Evolutionary conservation across 2,329 filamentous ascomycete genomes (phyloP).

Genomic region (Pseudogymnoascus sp.): DNA sequence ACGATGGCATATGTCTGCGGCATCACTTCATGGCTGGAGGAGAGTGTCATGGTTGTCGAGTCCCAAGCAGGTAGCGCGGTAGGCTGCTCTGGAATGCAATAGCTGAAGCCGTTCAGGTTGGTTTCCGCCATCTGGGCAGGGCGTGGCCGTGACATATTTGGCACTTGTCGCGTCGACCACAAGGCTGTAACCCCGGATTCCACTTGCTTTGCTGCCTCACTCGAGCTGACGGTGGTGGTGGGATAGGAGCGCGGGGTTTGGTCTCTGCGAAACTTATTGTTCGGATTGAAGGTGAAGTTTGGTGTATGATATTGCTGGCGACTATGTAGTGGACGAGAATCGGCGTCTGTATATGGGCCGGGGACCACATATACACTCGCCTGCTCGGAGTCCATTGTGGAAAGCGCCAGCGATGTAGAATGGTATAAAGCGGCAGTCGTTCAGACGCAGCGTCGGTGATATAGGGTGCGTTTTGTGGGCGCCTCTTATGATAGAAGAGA

Average conservation of each 20-base stretch:
- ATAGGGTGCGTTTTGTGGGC: neutral
- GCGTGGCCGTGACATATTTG: slow-evolving; percentile 42
- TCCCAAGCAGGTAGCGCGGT: slow-evolving; percentile 51
- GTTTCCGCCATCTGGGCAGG: slow-evolving; percentile 54
- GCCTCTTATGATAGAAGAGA: neutral
- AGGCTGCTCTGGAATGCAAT: slow-evolving; percentile 49
- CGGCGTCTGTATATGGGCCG: slow-evolving; percentile 10
- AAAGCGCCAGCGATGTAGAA: slow-evolving; percentile 17
- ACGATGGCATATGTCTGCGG: slow-evolving; percentile 51
- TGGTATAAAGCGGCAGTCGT: neutral
- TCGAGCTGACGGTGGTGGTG: slow-evolving; percentile 45
- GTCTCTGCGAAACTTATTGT: slow-evolving; percentile 43
- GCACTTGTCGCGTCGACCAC: slow-evolving; percentile 51
- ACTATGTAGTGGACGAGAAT: slow-evolving; percentile 38
- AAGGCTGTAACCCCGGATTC: slow-evolving; percentile 43
- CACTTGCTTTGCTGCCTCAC: slow-evolving; percentile 41
- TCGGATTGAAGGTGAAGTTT: slow-evolving; percentile 44
- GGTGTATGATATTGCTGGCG: slow-evolving; percentile 44
- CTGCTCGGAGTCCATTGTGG: slow-evolving; percentile 47
- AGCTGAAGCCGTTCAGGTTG: slow-evolving; percentile 43
- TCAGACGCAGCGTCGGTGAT: neutral
- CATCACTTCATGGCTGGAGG: slow-evolving; percentile 44
- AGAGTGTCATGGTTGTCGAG: slow-evolving; percentile 46
- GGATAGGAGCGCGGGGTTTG: slow-evolving; percentile 38
- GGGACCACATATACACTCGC: slow-evolving; percentile 44